These are phyloP conservation scores for Dictyostelium brefeldianum DNA, from an alignment of 78 protist genomes.

Conservation along the genomic window DNA sequence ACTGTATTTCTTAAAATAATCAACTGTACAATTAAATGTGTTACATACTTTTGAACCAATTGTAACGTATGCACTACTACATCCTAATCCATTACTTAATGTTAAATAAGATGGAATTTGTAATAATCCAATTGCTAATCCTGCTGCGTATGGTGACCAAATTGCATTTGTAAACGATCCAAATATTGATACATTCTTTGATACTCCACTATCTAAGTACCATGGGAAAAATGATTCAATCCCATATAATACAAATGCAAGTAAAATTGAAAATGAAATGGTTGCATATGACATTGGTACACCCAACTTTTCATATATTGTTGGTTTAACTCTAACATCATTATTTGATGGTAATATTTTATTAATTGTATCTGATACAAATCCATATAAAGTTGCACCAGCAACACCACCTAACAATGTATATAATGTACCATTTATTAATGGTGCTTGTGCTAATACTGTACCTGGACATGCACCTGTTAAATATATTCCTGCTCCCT, in stretches of 20 bases:
- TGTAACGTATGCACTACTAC: conserved; percentile 37
- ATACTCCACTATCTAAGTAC: conserved; percentile 15
- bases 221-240: conserved; percentile 54
- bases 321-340: background rate
- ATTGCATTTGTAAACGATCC: background rate
- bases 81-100: conserved; percentile 27
- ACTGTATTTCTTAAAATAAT: conserved; percentile 40
- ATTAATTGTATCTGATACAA: background rate
- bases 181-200: background rate
- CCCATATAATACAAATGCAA: background rate
- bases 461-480: conserved; percentile 84
- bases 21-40: background rate
- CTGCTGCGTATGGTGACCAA: conserved; percentile 76
- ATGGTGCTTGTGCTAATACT: conserved; percentile 67
- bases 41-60: conserved; percentile 25
- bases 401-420: conserved; percentile 71
- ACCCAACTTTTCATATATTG: background rate
- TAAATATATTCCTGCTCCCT: conserved; percentile 57
- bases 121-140: conserved; percentile 33
- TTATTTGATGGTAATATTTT: background rate
- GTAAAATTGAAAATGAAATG: conserved; percentile 34
- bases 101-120: conserved; percentile 45
- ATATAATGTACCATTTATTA: conserved; percentile 12
- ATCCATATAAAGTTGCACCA: conserved; percentile 37
- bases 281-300: conserved; percentile 19